These are phyloP conservation scores for Polytrichum commune DNA, from an alignment of 225 moss, liverwort and hornwort genomes.

Conservation along the genomic window DNA sequence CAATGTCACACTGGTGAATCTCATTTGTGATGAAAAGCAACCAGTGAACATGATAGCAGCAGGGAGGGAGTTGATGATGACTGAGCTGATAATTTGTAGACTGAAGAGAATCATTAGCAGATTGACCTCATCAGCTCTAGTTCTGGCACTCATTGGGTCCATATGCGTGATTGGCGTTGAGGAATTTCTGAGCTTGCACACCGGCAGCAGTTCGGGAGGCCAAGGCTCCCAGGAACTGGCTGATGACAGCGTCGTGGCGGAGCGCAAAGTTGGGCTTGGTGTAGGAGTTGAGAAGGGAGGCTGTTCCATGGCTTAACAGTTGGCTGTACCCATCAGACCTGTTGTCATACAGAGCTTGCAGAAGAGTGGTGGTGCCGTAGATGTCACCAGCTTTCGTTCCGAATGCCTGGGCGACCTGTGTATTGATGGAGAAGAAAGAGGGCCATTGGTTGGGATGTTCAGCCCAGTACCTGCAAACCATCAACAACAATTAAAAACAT, in stretches of 20 bases:
- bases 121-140: conserved; percentile 13
- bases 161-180: conserved; percentile 34
- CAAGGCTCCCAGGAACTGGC: conserved; percentile 38
- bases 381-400: conserved; percentile 28
- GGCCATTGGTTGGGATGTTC: conserved; percentile 52
- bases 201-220: conserved; percentile 32
- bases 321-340: conserved; percentile 49
- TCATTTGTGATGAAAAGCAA: not conserved
- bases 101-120: not conserved
- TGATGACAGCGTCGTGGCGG: conserved; percentile 46
- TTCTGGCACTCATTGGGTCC: conserved; percentile 46
- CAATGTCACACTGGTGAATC: conserved; percentile 10
- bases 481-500: too few relatives aligned
- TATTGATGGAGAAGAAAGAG: conserved; percentile 40
- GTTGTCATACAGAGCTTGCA: conserved; percentile 51
- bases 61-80: not conserved
- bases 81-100: too few relatives aligned
- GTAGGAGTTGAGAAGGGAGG: conserved; percentile 46
- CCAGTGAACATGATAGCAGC: not conserved
- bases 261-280: conserved; percentile 32
- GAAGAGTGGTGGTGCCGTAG: conserved; percentile 48
- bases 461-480: conserved; percentile 40
- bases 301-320: conserved; percentile 50
- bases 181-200: conserved; percentile 40
- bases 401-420: conserved; percentile 36